A percentile compares a stretch with the other conserved stretches of the same genome.
Evolutionary conservation across 192 early-diverging fungal genomes (phyloP).

Genomic region (Piromyces finnis): DNA sequence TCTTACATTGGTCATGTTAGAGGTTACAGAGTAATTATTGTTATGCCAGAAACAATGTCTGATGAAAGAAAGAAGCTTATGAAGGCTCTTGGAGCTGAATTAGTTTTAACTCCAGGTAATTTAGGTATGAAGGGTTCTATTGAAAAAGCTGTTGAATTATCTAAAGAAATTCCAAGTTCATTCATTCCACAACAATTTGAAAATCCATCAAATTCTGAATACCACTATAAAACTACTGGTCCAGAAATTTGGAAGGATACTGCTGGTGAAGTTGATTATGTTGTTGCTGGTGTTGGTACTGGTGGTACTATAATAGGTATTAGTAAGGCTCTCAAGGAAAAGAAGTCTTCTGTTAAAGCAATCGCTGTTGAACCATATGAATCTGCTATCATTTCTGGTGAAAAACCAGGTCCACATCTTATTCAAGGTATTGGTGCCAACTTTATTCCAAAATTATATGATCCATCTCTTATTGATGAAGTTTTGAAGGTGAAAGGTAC

Average conservation of each 20-base stretch:
- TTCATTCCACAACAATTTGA: conserved; percentile 15
- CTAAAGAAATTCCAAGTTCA: conserved; percentile 11
- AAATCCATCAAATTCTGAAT: conserved; percentile 17
- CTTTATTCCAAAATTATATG: background rate
- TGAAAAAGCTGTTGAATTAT: conserved; percentile 13
- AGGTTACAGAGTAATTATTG: conserved; percentile 19
- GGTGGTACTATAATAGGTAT: conserved; percentile 70
- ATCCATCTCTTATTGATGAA: background rate
- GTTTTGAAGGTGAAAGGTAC: background rate
- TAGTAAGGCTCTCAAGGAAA: conserved; percentile 54
- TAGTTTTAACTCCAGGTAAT: conserved; percentile 20
- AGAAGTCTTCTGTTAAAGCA: background rate
- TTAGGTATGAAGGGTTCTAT: conserved; percentile 17
- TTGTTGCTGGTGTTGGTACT: conserved; percentile 18
- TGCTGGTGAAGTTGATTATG: conserved; percentile 10
- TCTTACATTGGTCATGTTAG: conserved; percentile 18
- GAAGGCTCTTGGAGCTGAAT: conserved; percentile 19
- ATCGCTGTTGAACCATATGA: background rate
- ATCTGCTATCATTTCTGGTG: background rate
- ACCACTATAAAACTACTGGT: conserved; percentile 16
- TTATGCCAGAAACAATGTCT: conserved; percentile 19
- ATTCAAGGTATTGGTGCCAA: background rate
- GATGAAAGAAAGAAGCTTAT: conserved; percentile 16
- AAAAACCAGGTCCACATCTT: background rate
- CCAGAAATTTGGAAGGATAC: conserved; percentile 15